Evolutionary conservation across 192 early-diverging fungal species (phyloP).

Genomic region (Coemansia sp.): DNA sequence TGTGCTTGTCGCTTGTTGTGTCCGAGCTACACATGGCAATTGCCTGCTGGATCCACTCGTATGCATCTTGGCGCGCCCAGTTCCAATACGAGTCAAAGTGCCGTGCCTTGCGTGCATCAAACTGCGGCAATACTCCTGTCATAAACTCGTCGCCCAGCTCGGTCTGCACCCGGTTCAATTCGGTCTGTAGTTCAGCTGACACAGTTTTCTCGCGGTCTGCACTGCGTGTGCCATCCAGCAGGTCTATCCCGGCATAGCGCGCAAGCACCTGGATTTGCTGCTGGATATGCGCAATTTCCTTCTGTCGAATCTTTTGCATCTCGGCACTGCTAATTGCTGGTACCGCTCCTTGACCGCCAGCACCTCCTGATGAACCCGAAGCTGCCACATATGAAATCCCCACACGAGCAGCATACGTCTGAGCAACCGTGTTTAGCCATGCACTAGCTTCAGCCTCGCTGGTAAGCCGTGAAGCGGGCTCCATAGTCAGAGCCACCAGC

Average conservation of each 20-base stretch:
- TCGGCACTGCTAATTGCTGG: conserved; percentile 89
- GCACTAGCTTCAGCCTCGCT: conserved; percentile 16
- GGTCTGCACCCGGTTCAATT: conserved; percentile 71
- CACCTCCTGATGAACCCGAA: conserved; percentile 56
- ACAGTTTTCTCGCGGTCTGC: conserved; percentile 62
- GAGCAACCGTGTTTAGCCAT: conserved; percentile 69
- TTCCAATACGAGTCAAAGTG: conserved; percentile 95
- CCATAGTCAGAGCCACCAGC: conserved; percentile 75
- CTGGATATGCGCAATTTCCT: conserved; percentile 67
- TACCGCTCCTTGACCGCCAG: conserved; percentile 52
- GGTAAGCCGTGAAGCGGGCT: conserved; percentile 81
- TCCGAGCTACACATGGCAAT: conserved; percentile 63
- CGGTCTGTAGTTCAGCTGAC: conserved; percentile 62
- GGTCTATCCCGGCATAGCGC: conserved; percentile 76
- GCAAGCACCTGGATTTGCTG: conserved; percentile 85
- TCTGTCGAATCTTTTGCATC: conserved; percentile 74
- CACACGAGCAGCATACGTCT: conserved; percentile 68
- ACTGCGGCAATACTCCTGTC: conserved; percentile 77
- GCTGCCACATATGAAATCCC: not conserved
- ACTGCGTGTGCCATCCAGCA: conserved; percentile 66
- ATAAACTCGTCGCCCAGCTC: conserved; percentile 86
- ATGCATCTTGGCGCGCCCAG: conserved; percentile 68
- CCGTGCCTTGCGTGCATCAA: conserved; percentile 79
- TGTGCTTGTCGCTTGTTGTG: conserved; percentile 77
- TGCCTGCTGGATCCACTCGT: conserved; percentile 71